phyloP scores from a whole-genome alignment of 257 asterid species.

The Nicotiana noctiflora region DNA sequence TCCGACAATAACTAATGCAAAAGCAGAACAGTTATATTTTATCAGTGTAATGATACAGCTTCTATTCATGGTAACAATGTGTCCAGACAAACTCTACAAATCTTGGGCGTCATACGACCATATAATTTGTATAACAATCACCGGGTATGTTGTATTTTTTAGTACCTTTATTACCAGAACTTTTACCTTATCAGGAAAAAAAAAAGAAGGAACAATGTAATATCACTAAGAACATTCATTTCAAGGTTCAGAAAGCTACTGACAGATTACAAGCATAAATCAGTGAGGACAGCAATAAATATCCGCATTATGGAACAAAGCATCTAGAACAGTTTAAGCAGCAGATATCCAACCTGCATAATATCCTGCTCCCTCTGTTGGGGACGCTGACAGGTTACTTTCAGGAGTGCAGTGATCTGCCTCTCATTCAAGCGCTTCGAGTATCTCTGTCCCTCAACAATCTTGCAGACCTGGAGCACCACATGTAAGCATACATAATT shows the following conservation, averaged over 20 bases:
- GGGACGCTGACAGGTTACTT: conserved; percentile 97
- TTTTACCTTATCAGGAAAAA: no score
- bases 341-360: conserved; percentile 42
- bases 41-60: no score
- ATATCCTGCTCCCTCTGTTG: conserved; percentile 68
- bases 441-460: conserved; percentile 92
- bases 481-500: not conserved
- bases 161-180: no score
- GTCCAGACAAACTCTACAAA: no score
- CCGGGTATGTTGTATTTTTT: no score
- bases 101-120: no score
- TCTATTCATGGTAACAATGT: no score
- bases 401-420: conserved; percentile 84
- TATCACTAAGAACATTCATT: not conserved
- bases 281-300: not conserved
- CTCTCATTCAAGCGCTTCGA: conserved; percentile 89
- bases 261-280: not conserved
- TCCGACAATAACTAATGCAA: no score
- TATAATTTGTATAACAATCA: no score
- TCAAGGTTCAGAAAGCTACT: not conserved
- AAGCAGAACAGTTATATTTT: no score
- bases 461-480: conserved; percentile 71
- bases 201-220: not conserved
- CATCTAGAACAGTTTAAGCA: not conserved
- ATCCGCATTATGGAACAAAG: no score